These are phyloP conservation scores for Penicillium verhagenii DNA, from an alignment of 495 filamentous ascomycete genomes.

Conservation along the genomic window DNA sequence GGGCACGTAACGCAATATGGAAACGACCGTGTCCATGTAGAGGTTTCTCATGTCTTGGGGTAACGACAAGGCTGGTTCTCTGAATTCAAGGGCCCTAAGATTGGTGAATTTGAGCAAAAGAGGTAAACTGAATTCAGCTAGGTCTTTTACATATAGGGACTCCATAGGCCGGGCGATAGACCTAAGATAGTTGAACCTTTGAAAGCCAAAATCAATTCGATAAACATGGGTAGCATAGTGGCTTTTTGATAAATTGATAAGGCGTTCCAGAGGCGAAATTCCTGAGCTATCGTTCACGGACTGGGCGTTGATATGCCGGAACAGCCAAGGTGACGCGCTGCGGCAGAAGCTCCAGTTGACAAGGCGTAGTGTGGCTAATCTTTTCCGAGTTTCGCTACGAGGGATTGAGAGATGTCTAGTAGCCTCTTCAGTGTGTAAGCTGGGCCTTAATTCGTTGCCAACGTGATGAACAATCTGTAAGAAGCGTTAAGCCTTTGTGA, in stretches of 20 bases:
- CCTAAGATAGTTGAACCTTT: too few species aligned
- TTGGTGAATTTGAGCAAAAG: background rate
- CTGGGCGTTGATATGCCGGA: too few species aligned
- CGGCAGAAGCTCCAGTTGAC: too few species aligned
- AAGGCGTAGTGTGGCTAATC: too few species aligned
- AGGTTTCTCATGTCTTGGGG: background rate
- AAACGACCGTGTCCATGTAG: background rate
- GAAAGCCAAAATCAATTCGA: background rate
- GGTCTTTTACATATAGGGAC: background rate
- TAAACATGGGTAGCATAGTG: background rate
- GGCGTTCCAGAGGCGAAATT: background rate
- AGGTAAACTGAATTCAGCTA: background rate
- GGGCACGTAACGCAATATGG: background rate
- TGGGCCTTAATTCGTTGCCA: background rate
- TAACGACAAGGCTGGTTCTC: background rate
- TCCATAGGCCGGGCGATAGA: too few species aligned
- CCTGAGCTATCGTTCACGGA: too few species aligned
- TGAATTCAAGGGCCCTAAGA: background rate
- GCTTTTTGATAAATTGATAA: background rate
- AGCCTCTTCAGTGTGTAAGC: too few species aligned
- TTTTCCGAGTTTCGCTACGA: too few species aligned
- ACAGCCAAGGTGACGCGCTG: too few species aligned
- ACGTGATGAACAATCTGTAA: background rate
- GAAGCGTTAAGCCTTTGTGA: background rate
- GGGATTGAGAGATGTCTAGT: too few species aligned